phyloP scores from a whole-genome alignment of 2,329 filamentous ascomycete species.

The Trichophyton verrucosum region DNA sequence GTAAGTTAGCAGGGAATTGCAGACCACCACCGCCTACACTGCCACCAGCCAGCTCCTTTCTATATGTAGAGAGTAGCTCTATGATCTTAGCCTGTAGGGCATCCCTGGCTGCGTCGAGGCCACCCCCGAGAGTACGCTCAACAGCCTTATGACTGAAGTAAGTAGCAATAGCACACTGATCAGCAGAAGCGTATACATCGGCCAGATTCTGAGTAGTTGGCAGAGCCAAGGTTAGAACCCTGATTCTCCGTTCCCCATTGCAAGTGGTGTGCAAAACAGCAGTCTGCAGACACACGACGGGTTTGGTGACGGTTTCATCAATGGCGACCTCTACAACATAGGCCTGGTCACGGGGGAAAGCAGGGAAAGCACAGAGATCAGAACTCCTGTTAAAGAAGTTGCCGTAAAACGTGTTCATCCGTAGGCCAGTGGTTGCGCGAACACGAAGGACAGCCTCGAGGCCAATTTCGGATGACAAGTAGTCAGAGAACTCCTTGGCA shows the following conservation, averaged over 20 bases:
- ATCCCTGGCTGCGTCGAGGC: conserved; percentile 81
- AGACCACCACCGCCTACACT: conserved; percentile 87
- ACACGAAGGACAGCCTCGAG: conserved; percentile 92
- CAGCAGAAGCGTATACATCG: conserved; percentile 86
- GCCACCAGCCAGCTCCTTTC: conserved; percentile 89
- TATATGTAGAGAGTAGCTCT: conserved; percentile 87
- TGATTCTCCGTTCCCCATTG: conserved; percentile 89
- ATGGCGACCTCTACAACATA: conserved; percentile 98
- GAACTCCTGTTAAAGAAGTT: conserved; percentile 99
- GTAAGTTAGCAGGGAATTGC: conserved; percentile 86
- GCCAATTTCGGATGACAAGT: conserved; percentile 90
- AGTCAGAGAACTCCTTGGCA: conserved; percentile 90
- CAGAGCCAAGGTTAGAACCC: conserved; percentile 83
- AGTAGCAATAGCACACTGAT: conserved; percentile 82
- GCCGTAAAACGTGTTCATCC: conserved; percentile 97
- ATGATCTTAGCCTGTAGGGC: conserved; percentile 82
- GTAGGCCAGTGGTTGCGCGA: conserved; percentile 80
- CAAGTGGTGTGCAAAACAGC: conserved; percentile 95
- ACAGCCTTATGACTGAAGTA: conserved; percentile 98
- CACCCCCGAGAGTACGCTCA: conserved; percentile 71
- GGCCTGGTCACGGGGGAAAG: conserved; percentile 91
- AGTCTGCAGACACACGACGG: conserved; percentile 82
- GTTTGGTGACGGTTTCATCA: conserved; percentile 85
- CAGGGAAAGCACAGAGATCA: conserved; percentile 93
- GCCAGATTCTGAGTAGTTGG: conserved; percentile 85